Evolutionary conservation across 2,329 filamentous ascomycete genomes (phyloP).

Genomic region (Onygenales sp.): DNA sequence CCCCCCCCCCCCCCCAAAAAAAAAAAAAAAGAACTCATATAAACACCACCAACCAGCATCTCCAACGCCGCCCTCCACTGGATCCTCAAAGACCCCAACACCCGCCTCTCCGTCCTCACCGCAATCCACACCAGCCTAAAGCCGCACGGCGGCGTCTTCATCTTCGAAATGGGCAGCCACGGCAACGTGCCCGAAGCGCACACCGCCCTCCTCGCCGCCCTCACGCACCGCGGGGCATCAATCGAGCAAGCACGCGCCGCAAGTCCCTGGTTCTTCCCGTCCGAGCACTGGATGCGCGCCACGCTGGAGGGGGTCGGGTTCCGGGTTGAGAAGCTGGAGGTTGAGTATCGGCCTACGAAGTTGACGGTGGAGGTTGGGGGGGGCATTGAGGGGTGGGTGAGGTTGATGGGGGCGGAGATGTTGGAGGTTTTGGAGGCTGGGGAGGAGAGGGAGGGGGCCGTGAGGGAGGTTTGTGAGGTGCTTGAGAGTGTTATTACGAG

Average conservation of each 20-base stretch:
- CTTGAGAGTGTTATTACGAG: slow-evolving; percentile 47
- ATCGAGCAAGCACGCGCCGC: slow-evolving; percentile 40
- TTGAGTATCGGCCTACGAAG: slow-evolving; percentile 56
- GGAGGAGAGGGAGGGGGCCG: slow-evolving; percentile 42
- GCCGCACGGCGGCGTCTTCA: slow-evolving; percentile 45
- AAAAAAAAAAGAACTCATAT: too few relatives aligned
- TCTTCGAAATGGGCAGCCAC: slow-evolving; percentile 63
- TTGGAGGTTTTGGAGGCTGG: slow-evolving; percentile 43
- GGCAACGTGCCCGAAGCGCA: slow-evolving; percentile 59
- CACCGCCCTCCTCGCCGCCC: slow-evolving; percentile 45
- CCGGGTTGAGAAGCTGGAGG: slow-evolving; percentile 45
- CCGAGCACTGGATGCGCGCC: slow-evolving; percentile 47
- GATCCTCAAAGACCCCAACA: slow-evolving; percentile 45
- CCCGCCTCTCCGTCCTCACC: slow-evolving; percentile 44
- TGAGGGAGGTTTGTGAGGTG: slow-evolving; percentile 46
- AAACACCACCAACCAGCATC: slow-evolving; percentile 22
- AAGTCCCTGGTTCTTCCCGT: slow-evolving; percentile 65
- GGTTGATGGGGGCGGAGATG: slow-evolving; percentile 52
- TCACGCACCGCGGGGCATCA: slow-evolving; percentile 42
- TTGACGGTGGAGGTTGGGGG: slow-evolving; percentile 34
- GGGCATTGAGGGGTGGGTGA: slow-evolving; percentile 57
- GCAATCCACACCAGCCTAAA: slow-evolving; percentile 44
- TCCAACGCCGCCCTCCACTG: slow-evolving; percentile 60
- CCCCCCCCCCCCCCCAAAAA: too few relatives aligned
- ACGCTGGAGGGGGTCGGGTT: slow-evolving; percentile 33